Base-by-base conservation (phyloP, 2,329 filamentous ascomycete species). In the Acarospora socialis region DNA sequence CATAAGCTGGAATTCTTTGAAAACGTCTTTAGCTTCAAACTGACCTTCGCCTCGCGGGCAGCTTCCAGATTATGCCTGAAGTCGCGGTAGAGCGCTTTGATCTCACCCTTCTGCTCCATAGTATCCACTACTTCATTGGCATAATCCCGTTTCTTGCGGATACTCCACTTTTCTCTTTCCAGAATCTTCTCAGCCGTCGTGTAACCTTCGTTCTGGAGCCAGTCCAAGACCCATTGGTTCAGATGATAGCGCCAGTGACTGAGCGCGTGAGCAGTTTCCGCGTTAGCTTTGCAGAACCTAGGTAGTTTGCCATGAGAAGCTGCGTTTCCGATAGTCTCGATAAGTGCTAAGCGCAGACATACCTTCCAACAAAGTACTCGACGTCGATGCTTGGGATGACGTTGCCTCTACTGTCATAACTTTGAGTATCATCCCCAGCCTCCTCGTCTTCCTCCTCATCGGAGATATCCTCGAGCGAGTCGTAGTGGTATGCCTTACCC, bases 181-280 rank as follows among this genome's bases (percentile, higher is more conserved):
- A 73, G 57, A 19, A 83, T 57, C 45, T 72, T 66, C 7, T 65
- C 55, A 1, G 71, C 55, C 0, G 57, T 59, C 40, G 77, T 61
- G 40, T 77, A 65, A 0, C 71, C 73, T 36, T 74, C 62, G 1
- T 52, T 52, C 15, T 63, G 53, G 0, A 90, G 67, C 32, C 68
- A 70, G 17, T 66, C 63, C 15, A 77, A 61, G 0, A 86, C 74
- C 66, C 70, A 80, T 41, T 76, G 66, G 46, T 80, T 76, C n/a
- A 87, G 68, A 27, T 74, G 69, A 37, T 69, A 70, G 35, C 77
- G 76, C 81, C 81, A 86, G 54, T 90, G 81, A 4, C 73, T 65
- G 3, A 87, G 63, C 1, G 66, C 67, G 47, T 87, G 81, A 0
- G 78, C 76, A 22, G 75, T 75, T 41, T 73, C 63, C 0, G 81